phyloP scores from a whole-genome alignment of 768 basidiomycete genomes.

The Collybia sp. region DNA sequence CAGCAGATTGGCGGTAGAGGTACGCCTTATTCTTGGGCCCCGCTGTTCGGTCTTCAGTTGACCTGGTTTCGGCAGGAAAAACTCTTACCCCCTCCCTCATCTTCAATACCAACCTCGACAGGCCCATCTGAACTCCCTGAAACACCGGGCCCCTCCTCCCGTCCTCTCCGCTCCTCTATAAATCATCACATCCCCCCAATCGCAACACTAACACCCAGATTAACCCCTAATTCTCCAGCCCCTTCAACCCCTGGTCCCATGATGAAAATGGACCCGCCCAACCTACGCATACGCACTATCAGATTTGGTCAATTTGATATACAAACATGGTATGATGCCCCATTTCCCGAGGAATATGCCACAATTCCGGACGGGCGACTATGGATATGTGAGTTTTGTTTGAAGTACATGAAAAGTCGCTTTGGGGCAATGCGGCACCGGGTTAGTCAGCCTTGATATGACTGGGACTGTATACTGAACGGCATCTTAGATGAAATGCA shows the following conservation, averaged over 20 bases:
- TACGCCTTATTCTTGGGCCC: constrained; percentile 23
- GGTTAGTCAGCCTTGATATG: constrained; percentile 40
- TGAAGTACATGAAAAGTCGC: constrained; percentile 96
- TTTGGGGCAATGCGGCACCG: constrained; percentile 84
- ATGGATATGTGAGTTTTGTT: constrained; percentile 97
- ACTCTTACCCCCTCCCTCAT: constrained; percentile 38
- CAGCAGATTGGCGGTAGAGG: constrained; percentile 72
- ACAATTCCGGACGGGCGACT: constrained; percentile 86
- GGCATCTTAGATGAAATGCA: constrained; percentile 80
- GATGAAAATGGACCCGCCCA: constrained; percentile 26
- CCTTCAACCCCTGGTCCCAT: constrained; percentile 33
- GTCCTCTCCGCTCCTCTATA: constrained; percentile 58
- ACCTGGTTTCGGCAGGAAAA: constrained; percentile 34
- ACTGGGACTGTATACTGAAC: neutral
- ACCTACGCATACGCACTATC: constrained; percentile 78
- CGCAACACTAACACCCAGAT: constrained; percentile 34
- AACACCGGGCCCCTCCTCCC: constrained; percentile 48
- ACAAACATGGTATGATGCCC: constrained; percentile 98
- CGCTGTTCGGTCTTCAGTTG: constrained; percentile 1
- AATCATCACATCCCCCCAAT: constrained; percentile 34
- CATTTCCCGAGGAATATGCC: constrained; percentile 97
- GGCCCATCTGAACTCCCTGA: constrained; percentile 18
- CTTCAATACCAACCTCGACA: constrained; percentile 14
- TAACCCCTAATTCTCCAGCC: constrained; percentile 29
- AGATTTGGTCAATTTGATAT: constrained; percentile 91